Base-by-base conservation (phyloP, 2,329 filamentous ascomycete species). In the Ambrosiella beaveri region DNA sequence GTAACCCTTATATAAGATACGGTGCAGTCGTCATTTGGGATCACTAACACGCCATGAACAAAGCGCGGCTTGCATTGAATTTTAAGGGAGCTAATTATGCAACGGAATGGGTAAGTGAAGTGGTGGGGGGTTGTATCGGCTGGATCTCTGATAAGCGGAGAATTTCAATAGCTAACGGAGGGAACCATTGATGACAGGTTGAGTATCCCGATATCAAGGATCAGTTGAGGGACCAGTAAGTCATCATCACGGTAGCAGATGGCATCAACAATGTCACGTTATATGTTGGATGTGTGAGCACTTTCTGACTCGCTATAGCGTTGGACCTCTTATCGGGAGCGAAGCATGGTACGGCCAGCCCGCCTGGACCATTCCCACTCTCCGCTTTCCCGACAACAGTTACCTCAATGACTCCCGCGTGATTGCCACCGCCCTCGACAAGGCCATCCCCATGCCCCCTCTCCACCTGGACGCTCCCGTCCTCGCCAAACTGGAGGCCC, bases 31-130 rank as follows among this genome's bases (percentile, higher is more conserved):
- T 66, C n/a, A 17, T 54, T 39, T 15, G 7, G 12, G 9, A 3
- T 13, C 7, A 37, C 17, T 39, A 44, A 38, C 51, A 53, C 51
- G 13, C 8, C 15, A 54, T 54, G 11, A 11, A 27, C 7, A 27
- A 56, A 86, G 83, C 79, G 50, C 81, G 84, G 1, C 68, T 87
- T 58, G 65, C 76, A 1, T 69, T 88, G 50, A 87, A 86, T 69
- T 85, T 75, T 70, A 88, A 88, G 66, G 72, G 72, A 1, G 66
- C 87, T 12, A 74, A 80, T 51, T 88, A 87, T 70, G 75, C 76
- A 65, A 87, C 83, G 0, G 72, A 82, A 73, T 87, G 82, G 81
- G 68, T 73, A 63, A 57, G 62, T 47, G 1, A 12, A 27, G 27
- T 27, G 45, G n/a, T 17, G 13, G 17, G 27, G 45, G 9, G n/a